Evolutionary conservation across 257 asterid species (phyloP).

Genomic region (Phtheirospermum japonicum): DNA sequence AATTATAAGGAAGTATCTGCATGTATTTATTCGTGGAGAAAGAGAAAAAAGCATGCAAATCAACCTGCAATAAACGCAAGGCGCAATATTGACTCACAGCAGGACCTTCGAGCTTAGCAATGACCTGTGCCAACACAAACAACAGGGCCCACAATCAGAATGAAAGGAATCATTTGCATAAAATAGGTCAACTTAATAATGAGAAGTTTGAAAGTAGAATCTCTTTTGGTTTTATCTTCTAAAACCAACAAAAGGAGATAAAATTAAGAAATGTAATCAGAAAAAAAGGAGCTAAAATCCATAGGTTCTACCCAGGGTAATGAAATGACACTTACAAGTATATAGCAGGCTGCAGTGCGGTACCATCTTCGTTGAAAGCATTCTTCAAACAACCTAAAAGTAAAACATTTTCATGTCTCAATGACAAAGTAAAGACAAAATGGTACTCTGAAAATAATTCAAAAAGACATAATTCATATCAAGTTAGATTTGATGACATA

Average conservation of each 20-base stretch:
- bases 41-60: constrained; percentile 26
- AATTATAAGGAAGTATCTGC: constrained; percentile 5
- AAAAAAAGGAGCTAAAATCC: constrained; percentile 17
- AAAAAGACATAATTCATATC: constrained; percentile 4
- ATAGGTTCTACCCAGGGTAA: constrained; percentile 11
- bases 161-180: constrained; percentile 17
- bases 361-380: constrained; percentile 70
- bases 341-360: constrained; percentile 73
- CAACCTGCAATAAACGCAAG: constrained; percentile 92
- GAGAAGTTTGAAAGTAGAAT: constrained; percentile 10
- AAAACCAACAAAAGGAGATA: constrained; percentile 22
- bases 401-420: constrained; percentile 24
- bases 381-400: constrained; percentile 65
- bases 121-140: constrained; percentile 64
- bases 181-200: constrained; percentile 5
- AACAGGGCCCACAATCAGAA: constrained; percentile 33
- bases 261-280: constrained; percentile 6
- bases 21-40: constrained; percentile 17
- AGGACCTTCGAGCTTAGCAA: constrained; percentile 98
- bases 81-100: constrained; percentile 98
- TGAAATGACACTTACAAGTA: constrained; percentile 47
- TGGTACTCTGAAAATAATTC: constrained; percentile 4
- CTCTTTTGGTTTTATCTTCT: constrained; percentile 6
- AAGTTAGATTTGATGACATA: constrained; percentile 16
- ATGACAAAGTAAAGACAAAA: constrained; percentile 21